Conservation (phyloP, 352 stramenopile species). For the Pythium sukuiense region DNA sequence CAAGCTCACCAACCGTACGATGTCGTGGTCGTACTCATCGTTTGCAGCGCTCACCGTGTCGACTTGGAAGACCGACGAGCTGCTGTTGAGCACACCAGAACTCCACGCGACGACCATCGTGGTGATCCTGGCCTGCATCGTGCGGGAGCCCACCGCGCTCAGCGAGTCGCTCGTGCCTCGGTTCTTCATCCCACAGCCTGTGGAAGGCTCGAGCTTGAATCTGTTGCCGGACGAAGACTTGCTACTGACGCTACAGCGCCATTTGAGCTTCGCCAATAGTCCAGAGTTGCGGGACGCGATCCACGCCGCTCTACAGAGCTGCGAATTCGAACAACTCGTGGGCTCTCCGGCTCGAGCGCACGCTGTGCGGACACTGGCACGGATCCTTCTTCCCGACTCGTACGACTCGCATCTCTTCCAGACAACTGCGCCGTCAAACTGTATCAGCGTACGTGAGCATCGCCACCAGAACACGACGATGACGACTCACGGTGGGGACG, state of each 20-base stretch:
- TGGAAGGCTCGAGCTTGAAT: slow-evolving; percentile 20
- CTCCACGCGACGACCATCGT: slow-evolving; percentile 24
- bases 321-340: slow-evolving; percentile 26
- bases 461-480: not conserved
- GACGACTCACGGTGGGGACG: not conserved
- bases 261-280: slow-evolving; percentile 25
- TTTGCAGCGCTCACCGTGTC: not conserved
- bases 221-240: slow-evolving; percentile 33
- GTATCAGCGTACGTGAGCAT: not conserved
- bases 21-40: not conserved
- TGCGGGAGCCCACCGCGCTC: slow-evolving; percentile 24
- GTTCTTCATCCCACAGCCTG: slow-evolving; percentile 23
- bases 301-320: slow-evolving; percentile 24
- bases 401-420: slow-evolving; percentile 46
- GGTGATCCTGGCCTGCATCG: slow-evolving; percentile 31
- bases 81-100: slow-evolving; percentile 20
- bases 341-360: slow-evolving; percentile 6
- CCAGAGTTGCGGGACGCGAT: slow-evolving; percentile 12
- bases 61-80: slow-evolving; percentile 7
- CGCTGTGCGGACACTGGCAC: slow-evolving; percentile 31
- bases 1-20: not conserved
- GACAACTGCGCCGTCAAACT: not conserved
- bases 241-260: slow-evolving; percentile 47
- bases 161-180: slow-evolving; percentile 20
- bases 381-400: slow-evolving; percentile 39